phyloP scores from a whole-genome alignment of 73 alveolate species.

The Paramecium sonneborni region DNA sequence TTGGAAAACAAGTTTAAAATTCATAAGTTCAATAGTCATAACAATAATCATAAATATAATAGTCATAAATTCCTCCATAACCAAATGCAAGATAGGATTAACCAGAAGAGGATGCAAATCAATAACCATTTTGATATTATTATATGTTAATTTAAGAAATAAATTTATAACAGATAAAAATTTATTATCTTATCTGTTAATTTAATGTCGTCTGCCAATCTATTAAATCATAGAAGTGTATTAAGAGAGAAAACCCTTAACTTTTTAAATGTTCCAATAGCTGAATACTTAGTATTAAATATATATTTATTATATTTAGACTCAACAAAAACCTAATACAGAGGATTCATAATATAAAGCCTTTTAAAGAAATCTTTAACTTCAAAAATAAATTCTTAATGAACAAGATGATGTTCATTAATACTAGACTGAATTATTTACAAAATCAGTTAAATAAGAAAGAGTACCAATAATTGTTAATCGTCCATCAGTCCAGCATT shows the following conservation, averaged over 20 bases:
- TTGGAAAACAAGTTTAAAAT: not conserved
- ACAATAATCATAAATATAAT: not conserved
- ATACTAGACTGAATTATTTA: not conserved
- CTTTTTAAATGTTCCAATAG: not conserved
- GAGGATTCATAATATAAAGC: not conserved
- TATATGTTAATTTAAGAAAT: not conserved
- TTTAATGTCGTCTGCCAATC: not conserved
- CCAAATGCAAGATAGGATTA: not conserved
- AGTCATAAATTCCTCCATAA: not conserved
- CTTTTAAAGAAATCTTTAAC: not conserved
- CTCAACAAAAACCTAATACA: not conserved
- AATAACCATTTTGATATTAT: not conserved
- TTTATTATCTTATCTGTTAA: not conserved
- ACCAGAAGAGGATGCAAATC: not conserved
- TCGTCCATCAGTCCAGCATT: not conserved
- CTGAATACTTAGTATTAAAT: not conserved
- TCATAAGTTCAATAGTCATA: not conserved
- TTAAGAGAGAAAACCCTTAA: not conserved
- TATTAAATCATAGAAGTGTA: not conserved
- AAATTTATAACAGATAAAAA: not conserved
- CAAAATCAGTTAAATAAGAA: not conserved
- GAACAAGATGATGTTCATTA: slow-evolving; percentile 7
- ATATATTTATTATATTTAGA: not conserved
- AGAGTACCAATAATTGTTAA: not conserved
- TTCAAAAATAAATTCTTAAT: not conserved